phyloP scores from a whole-genome alignment of 768 basidiomycete species.

The Calocera cornea region DNA sequence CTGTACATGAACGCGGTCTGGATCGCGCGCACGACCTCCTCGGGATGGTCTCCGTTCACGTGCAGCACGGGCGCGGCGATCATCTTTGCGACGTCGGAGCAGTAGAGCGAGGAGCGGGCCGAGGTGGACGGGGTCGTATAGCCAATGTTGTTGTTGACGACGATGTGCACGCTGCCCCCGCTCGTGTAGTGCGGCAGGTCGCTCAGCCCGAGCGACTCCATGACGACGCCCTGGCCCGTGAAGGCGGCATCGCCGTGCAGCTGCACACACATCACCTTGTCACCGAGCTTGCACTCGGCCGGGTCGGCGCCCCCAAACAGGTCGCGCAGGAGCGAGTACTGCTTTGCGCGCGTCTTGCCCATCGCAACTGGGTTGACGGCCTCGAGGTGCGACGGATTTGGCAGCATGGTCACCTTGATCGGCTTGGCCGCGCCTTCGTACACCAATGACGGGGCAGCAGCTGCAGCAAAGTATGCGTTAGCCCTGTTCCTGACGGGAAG shows the following conservation, averaged over 20 bases:
- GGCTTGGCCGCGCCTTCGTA: constrained; percentile 39
- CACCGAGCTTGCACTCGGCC: constrained; percentile 35
- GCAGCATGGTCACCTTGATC: constrained; percentile 63
- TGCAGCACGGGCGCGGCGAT: constrained; percentile 79
- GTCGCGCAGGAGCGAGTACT: constrained; percentile 63
- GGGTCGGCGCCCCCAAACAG: constrained; percentile 26
- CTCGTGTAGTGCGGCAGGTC: constrained; percentile 84
- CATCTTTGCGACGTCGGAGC: constrained; percentile 81
- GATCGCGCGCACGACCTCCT: constrained; percentile 78
- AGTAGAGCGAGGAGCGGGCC: constrained; percentile 76
- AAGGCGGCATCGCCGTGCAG: constrained; percentile 89
- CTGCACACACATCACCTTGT: constrained; percentile 76
- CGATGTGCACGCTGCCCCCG: constrained; percentile 79
- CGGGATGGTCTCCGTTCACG: constrained; percentile 83
- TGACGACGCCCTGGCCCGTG: constrained; percentile 78
- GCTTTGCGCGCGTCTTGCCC: constrained; percentile 83
- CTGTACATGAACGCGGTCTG: constrained; percentile 81
- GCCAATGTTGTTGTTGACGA: constrained; percentile 76
- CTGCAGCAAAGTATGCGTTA: constrained; percentile 24
- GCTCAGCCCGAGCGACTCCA: constrained; percentile 79
- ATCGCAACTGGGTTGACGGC: constrained; percentile 78
- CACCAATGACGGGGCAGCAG: constrained; percentile 47
- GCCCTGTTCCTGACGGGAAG: not conserved
- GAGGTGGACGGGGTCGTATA: constrained; percentile 81
- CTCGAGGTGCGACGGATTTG: constrained; percentile 74